Percentiles rank a stretch among this genome's conserved stretches.
These are phyloP conservation scores for Saraca asoca DNA, from an alignment of 331 rosid genomes.

Conservation along the genomic window DNA sequence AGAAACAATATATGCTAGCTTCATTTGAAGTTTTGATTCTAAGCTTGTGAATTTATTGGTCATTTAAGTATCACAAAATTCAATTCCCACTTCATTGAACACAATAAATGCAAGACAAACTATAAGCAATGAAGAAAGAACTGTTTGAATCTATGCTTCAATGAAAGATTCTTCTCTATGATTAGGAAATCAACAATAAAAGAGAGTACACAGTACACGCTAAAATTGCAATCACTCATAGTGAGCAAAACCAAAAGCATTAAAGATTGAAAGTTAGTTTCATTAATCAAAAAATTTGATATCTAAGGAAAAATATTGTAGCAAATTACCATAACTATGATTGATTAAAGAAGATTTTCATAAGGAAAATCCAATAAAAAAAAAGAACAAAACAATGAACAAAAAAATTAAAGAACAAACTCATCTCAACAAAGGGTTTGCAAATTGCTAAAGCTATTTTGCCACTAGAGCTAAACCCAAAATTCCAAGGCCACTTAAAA, in stretches of 20 bases:
- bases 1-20: too few species aligned
- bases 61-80: constrained; percentile 14
- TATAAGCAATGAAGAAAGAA: constrained; percentile 29
- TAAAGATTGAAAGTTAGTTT: constrained; percentile 9
- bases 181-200: constrained; percentile 16
- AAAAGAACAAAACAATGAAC: too few species aligned
- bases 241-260: constrained; percentile 21
- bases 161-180: constrained; percentile 21
- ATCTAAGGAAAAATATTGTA: constrained; percentile 20
- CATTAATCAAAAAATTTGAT: constrained; percentile 18
- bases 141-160: constrained; percentile 9
- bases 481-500: too few species aligned
- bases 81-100: constrained; percentile 13
- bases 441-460: too few species aligned
- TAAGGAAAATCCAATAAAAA: too few species aligned
- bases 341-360: too few species aligned
- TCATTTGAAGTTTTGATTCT: too few species aligned
- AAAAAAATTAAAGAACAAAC: too few species aligned
- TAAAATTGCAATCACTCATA: background rate
- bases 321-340: too few species aligned
- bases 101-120: constrained; percentile 24
- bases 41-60: too few species aligned
- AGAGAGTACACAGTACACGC: background rate
- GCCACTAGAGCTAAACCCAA: too few species aligned
- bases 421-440: too few species aligned